Evolutionary conservation across 495 filamentous ascomycete genomes (phyloP).

Genomic region (Elasticomyces elasticus): DNA sequence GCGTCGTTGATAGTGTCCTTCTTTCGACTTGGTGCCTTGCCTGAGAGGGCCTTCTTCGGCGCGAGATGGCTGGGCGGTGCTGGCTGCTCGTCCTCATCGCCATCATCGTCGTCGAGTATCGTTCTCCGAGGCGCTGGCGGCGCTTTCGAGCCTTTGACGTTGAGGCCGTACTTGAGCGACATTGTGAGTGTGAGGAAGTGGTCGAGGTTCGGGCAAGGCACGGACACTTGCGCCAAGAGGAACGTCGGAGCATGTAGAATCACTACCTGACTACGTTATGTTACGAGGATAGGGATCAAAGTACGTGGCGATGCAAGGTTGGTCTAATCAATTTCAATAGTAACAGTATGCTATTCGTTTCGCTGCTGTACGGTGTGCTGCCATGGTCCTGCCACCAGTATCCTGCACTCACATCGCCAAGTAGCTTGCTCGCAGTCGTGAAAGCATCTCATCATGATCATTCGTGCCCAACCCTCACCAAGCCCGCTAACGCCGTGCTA

Average conservation of each 20-base stretch:
- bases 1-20: background rate
- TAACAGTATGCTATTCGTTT: background rate
- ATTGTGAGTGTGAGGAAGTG: conserved; percentile 13
- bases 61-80: conserved; percentile 12
- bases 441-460: background rate
- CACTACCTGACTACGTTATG: no score
- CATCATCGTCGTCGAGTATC: conserved; percentile 43
- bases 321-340: no score
- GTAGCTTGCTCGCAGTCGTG: background rate
- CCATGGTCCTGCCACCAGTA: no score
- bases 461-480: no score
- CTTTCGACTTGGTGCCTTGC: conserved; percentile 32
- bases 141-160: conserved; percentile 40
- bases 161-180: conserved; percentile 49
- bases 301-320: no score
- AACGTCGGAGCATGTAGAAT: no score
- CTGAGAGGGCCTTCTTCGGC: conserved; percentile 4
- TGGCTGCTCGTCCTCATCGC: conserved; percentile 29
- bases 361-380: background rate
- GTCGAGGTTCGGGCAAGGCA: background rate
- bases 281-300: no score
- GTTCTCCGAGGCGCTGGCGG: conserved; percentile 37
- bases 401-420: background rate
- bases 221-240: background rate
- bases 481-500: background rate